Evolutionary conservation across 2,329 filamentous ascomycete species (phyloP).

Genomic region (Pseudopithomyces maydicus): DNA sequence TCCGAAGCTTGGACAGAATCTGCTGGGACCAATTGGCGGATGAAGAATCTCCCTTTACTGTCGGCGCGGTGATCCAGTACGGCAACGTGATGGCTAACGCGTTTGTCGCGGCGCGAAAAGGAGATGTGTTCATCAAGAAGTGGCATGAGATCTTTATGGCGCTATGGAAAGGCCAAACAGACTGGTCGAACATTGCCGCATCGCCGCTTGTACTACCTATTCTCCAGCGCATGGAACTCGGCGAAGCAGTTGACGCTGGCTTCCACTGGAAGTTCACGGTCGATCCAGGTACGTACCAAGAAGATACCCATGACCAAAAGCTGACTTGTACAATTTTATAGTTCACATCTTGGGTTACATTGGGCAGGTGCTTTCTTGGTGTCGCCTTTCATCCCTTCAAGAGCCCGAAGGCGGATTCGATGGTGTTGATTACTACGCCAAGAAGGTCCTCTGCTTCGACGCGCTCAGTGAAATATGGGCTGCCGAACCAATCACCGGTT

Average conservation of each 20-base stretch:
- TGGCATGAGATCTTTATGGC: slow-evolving; percentile 38
- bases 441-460: slow-evolving; percentile 34
- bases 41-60: slow-evolving; percentile 40
- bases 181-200: slow-evolving; percentile 22
- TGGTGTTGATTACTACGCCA: slow-evolving; percentile 35
- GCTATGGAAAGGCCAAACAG: slow-evolving; percentile 26
- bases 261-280: slow-evolving; percentile 43
- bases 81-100: slow-evolving; percentile 45
- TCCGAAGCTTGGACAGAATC: slow-evolving; percentile 45
- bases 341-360: slow-evolving; percentile 45
- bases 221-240: slow-evolving; percentile 28
- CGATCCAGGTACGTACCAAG: slow-evolving; percentile 20
- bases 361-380: slow-evolving; percentile 48
- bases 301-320: too few species aligned
- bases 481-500: slow-evolving; percentile 32
- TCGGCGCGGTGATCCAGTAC: slow-evolving; percentile 35
- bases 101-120: slow-evolving; percentile 51
- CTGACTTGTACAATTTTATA: background rate
- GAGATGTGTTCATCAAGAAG: slow-evolving; percentile 51
- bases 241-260: slow-evolving; percentile 22
- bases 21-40: slow-evolving; percentile 48
- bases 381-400: slow-evolving; percentile 35
- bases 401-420: slow-evolving; percentile 38
- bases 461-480: slow-evolving; percentile 27
- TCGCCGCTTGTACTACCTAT: slow-evolving; percentile 29